These are phyloP conservation scores for Chrysochromulina parva DNA, from an alignment of 78 protist genomes.

Conservation along the genomic window DNA sequence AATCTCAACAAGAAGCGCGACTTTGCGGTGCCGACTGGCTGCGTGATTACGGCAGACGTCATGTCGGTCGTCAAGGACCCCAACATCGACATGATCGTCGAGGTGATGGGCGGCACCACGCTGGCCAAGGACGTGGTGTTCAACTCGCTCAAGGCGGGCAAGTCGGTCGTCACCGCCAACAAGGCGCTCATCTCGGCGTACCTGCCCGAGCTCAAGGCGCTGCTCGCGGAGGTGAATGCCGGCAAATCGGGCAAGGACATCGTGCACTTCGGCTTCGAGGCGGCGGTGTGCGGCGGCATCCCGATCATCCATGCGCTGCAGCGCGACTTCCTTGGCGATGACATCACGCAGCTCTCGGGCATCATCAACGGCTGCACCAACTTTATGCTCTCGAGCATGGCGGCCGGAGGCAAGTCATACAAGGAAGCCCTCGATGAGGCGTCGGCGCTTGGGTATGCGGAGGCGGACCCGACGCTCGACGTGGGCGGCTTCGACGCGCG, in stretches of 20 bases:
- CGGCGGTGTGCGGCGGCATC: conserved; percentile 41
- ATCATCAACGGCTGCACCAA: conserved; percentile 41
- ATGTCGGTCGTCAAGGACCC: not conserved
- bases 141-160: not conserved
- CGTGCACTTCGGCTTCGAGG: conserved; percentile 20
- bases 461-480: conserved; percentile 41
- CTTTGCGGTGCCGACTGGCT: not conserved
- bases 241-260: not conserved
- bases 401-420: not conserved
- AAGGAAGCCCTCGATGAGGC: not conserved
- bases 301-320: conserved; percentile 30
- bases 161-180: conserved; percentile 34
- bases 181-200: conserved; percentile 15
- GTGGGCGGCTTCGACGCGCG: conserved; percentile 41
- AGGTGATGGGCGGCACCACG: conserved; percentile 30
- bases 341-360: not conserved
- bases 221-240: not conserved
- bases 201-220: not conserved
- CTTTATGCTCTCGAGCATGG: conserved; percentile 29
- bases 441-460: conserved; percentile 2
- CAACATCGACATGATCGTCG: not conserved
- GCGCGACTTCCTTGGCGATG: conserved; percentile 20
- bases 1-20: not conserved
- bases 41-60: not conserved
- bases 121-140: conserved; percentile 17